phyloP scores from a whole-genome alignment of 2,329 filamentous ascomycete species.

The Ceratocystis cacaofunesta region DNA sequence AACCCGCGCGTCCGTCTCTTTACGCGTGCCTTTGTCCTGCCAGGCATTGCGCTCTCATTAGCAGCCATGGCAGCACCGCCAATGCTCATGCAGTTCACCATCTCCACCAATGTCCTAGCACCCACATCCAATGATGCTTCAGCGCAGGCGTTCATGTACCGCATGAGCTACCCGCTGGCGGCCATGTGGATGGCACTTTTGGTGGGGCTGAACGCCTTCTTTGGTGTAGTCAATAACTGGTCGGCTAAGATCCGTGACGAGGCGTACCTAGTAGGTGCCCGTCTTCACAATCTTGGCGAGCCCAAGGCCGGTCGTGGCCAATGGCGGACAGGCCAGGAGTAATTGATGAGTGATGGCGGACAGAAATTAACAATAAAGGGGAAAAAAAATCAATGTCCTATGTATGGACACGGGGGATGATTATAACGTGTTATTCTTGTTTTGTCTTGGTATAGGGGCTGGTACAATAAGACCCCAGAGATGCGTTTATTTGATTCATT shows the following conservation, averaged over 20 bases:
- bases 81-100: conserved; percentile 18
- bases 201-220: conserved; percentile 34
- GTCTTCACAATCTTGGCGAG: conserved; percentile 77
- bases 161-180: conserved; percentile 55
- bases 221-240: conserved; percentile 57
- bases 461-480: neutral
- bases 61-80: conserved; percentile 52
- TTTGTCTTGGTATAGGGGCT: conserved; percentile 3
- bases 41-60: conserved; percentile 46
- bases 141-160: conserved; percentile 30
- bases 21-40: conserved; percentile 76
- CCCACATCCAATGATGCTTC: conserved; percentile 22
- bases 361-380: neutral
- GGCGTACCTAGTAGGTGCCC: conserved; percentile 87
- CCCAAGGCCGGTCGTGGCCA: neutral
- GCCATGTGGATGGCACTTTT: conserved; percentile 33
- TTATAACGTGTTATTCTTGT: too few species aligned
- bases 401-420: neutral
- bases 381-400: neutral
- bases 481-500: neutral
- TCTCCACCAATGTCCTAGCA: conserved; percentile 12
- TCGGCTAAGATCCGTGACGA: conserved; percentile 75
- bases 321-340: neutral
- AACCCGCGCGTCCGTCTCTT: conserved; percentile 65
- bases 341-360: neutral